Conservation (phyloP, 2,329 filamentous ascomycete species). For the Xylaria sp. region DNA sequence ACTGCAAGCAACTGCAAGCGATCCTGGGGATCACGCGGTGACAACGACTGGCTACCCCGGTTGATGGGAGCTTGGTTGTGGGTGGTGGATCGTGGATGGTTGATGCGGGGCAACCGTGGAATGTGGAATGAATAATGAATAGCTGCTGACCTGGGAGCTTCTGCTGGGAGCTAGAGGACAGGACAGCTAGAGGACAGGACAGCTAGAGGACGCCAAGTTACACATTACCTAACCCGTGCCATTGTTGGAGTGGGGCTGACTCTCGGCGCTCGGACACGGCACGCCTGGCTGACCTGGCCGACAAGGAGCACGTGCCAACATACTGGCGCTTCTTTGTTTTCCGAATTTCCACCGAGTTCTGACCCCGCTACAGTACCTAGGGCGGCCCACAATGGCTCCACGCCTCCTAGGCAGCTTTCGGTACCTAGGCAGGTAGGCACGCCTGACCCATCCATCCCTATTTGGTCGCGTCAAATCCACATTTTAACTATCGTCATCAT, state of each 20-base stretch:
- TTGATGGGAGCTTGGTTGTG: slow-evolving; percentile 7
- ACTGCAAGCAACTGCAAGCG: slow-evolving; percentile 26
- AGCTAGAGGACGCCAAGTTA: neutral
- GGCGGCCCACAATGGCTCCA: no score
- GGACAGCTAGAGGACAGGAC: no score
- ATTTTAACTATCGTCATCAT: neutral
- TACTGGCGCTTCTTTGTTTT: no score
- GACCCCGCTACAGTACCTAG: neutral
- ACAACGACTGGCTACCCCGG: slow-evolving; percentile 6
- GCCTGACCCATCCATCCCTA: neutral
- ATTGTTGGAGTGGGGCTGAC: neutral
- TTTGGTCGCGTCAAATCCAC: neutral
- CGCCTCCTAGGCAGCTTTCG: no score
- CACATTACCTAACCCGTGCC: slow-evolving; percentile 9
- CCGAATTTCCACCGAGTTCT: neutral
- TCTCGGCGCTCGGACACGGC: neutral
- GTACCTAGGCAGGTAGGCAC: no score
- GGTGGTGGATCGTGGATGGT: slow-evolving; percentile 21
- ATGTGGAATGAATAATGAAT: no score
- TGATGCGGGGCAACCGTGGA: slow-evolving; percentile 38
- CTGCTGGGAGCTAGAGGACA: neutral
- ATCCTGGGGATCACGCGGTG: slow-evolving; percentile 29
- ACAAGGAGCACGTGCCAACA: neutral
- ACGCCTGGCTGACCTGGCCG: neutral
- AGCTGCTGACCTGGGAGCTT: neutral